phyloP scores from a whole-genome alignment of 805 yeast species.

The Metschnikowia peoriensis region DNA sequence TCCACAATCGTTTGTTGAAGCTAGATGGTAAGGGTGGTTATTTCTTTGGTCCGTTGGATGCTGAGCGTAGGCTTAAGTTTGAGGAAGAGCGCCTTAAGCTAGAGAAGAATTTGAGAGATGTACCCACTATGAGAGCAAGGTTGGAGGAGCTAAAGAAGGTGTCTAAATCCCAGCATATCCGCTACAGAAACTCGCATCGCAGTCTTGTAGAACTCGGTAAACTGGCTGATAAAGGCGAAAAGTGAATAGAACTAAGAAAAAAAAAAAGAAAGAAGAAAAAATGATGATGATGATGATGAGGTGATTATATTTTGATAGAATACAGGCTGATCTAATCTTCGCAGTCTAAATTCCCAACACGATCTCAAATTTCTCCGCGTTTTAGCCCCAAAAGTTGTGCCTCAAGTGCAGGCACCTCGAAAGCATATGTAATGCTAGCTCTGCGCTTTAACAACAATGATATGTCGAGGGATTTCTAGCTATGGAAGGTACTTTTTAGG shows the following conservation, averaged over 20 bases:
- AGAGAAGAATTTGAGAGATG: slow-evolving; percentile 69
- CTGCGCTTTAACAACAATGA: neutral
- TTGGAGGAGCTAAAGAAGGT: slow-evolving; percentile 61
- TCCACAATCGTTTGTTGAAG: slow-evolving; percentile 77
- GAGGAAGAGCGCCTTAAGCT: slow-evolving; percentile 75
- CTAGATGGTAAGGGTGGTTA: slow-evolving; percentile 84
- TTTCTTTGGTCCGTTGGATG: slow-evolving; percentile 60
- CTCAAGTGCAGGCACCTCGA: neutral
- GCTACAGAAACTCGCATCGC: slow-evolving; percentile 29
- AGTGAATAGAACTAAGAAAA: neutral
- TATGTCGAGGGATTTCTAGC: neutral
- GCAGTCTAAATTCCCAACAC: no score
- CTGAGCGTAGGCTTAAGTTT: slow-evolving; percentile 64
- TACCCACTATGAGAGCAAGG: slow-evolving; percentile 64
- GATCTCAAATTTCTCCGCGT: neutral
- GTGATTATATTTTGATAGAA: neutral
- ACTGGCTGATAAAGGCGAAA: neutral
- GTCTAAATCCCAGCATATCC: slow-evolving; percentile 41
- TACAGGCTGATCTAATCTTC: neutral
- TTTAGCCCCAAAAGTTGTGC: neutral
- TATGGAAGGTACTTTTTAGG: neutral
- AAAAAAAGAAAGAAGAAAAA: neutral
- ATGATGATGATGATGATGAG: neutral
- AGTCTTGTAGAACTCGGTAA: slow-evolving; percentile 24
- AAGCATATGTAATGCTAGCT: no score